Evolutionary conservation across 495 filamentous ascomycete genomes (phyloP).

Genomic region (Extremus antarcticus): DNA sequence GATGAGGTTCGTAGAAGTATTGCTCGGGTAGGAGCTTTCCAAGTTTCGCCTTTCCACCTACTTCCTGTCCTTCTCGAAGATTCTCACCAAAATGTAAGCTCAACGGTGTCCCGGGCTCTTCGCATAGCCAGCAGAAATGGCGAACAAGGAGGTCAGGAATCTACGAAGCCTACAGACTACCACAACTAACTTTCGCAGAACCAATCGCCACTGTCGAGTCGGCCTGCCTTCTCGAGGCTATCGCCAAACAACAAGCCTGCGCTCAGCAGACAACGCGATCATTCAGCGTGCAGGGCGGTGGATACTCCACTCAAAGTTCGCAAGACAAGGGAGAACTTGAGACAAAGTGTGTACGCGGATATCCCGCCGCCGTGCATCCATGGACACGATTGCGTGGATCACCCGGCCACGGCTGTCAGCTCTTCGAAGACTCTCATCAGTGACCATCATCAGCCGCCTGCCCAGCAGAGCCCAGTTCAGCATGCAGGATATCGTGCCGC

Average conservation of each 20-base stretch:
- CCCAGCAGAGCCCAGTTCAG: neutral
- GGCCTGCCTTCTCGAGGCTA: slow-evolving; percentile 6
- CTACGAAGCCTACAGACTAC: too few species aligned
- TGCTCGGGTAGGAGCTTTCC: too few species aligned
- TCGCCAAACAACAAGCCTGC: slow-evolving; percentile 20
- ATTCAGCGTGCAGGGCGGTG: slow-evolving; percentile 16
- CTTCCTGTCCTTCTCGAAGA: neutral
- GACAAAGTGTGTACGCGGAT: slow-evolving; percentile 2
- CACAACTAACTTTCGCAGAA: slow-evolving; percentile 4
- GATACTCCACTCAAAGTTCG: slow-evolving; percentile 21
- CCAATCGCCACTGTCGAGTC: neutral
- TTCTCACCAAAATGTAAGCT: neutral
- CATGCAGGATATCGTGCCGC: neutral
- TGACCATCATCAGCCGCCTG: neutral
- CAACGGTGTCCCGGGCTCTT: neutral
- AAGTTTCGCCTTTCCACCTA: neutral
- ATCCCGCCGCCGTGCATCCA: slow-evolving; percentile 8
- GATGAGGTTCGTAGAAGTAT: too few species aligned
- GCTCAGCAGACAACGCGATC: slow-evolving; percentile 19
- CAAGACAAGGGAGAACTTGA: slow-evolving; percentile 21
- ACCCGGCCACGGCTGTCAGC: neutral
- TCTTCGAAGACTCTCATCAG: neutral
- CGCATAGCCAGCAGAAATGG: neutral
- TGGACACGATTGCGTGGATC: neutral
- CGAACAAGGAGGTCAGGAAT: slow-evolving; percentile 1